phyloP scores from a whole-genome alignment of 805 yeast genomes.

The Starmerella asiatica region DNA sequence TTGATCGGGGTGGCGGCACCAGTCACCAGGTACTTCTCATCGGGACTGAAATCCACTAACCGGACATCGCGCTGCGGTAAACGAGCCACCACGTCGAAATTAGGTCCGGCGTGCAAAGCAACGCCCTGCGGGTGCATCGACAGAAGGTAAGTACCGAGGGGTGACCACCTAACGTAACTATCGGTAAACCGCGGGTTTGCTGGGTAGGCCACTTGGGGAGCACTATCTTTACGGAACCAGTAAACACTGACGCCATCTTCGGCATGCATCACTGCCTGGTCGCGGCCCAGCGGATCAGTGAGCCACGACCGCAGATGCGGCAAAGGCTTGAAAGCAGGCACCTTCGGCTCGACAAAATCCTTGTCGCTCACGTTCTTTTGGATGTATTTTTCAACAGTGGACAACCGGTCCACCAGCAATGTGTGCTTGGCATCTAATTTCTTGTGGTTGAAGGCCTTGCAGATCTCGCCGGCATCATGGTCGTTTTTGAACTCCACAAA shows the following conservation, averaged over 20 bases:
- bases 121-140: conserved; percentile 90
- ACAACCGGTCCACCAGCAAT: conserved; percentile 64
- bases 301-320: conserved; percentile 86
- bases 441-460: conserved; percentile 70
- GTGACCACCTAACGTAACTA: conserved; percentile 78
- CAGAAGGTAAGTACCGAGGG: conserved; percentile 77
- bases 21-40: conserved; percentile 79
- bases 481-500: conserved; percentile 68
- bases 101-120: conserved; percentile 88
- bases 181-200: conserved; percentile 79
- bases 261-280: conserved; percentile 70
- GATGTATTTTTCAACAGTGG: conserved; percentile 23
- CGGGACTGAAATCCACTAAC: conserved; percentile 82
- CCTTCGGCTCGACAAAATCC: conserved; percentile 50
- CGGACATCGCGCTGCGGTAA: conserved; percentile 82
- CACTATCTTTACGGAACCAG: conserved; percentile 66
- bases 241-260: conserved; percentile 69
- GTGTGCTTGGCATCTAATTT: conserved; percentile 90
- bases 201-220: conserved; percentile 55
- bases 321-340: conserved; percentile 59
- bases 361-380: conserved; percentile 40
- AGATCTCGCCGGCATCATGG: conserved; percentile 61
- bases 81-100: conserved; percentile 58
- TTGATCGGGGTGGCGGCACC: conserved; percentile 77
- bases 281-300: conserved; percentile 76